Conservation (phyloP, 108 stramenopile genomes). For the Fistulifera pelliculosa region DNA sequence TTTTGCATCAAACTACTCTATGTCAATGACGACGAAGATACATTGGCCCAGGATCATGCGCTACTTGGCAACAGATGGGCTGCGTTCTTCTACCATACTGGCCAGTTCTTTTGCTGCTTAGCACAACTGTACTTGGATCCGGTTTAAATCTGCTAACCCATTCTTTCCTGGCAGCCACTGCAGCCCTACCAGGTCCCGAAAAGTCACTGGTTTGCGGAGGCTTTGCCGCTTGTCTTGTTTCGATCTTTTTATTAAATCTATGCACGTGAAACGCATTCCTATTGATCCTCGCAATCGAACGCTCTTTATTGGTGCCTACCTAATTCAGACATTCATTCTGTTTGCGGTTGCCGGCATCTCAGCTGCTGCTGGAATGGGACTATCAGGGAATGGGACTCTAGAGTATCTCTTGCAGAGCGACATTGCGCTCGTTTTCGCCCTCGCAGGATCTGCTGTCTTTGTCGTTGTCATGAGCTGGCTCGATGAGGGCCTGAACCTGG, state of each 20-base stretch:
- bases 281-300: conserved; percentile 30
- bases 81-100: conserved; percentile 63
- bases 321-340: conserved; percentile 43
- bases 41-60: conserved; percentile 65
- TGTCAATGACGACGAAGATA: conserved; percentile 52
- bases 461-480: conserved; percentile 56
- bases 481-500: conserved; percentile 68
- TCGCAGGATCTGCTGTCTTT: conserved; percentile 46
- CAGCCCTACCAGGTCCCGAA: conserved; percentile 60
- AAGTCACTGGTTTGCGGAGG: conserved; percentile 71
- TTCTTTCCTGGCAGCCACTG: conserved; percentile 66
- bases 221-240: conserved; percentile 55
- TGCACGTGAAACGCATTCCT: conserved; percentile 75
- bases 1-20: conserved; percentile 81
- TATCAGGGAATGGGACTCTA: conserved; percentile 26
- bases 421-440: conserved; percentile 52
- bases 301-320: conserved; percentile 58
- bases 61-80: conserved; percentile 64
- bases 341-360: conserved; percentile 39
- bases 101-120: conserved; percentile 61
- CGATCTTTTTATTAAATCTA: conserved; percentile 71
- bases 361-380: conserved; percentile 38
- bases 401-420: conserved; percentile 56
- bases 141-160: conserved; percentile 76
- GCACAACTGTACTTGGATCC: conserved; percentile 69